These are phyloP conservation scores for Chaetomium sp. DNA, from an alignment of 2,329 filamentous ascomycete genomes.

Conservation along the genomic window DNA sequence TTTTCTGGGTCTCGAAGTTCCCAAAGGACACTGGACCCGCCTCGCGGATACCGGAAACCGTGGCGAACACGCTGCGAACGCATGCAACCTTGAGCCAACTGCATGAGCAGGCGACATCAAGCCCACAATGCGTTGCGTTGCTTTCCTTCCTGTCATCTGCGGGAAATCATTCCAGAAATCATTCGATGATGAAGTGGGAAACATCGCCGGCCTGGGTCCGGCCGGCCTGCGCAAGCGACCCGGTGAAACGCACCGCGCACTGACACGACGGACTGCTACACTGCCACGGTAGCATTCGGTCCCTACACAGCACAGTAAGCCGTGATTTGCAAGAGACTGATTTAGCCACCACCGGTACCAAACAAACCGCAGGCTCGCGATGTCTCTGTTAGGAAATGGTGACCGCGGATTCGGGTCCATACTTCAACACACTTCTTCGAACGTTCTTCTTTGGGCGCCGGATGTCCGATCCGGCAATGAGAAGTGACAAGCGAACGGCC, in stretches of 20 bases:
- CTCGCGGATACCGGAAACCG: background rate
- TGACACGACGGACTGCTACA: background rate
- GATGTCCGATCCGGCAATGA: slow-evolving; percentile 15
- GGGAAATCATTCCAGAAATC: background rate
- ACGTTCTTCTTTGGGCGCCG: slow-evolving; percentile 6
- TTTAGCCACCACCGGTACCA: slow-evolving; percentile 29
- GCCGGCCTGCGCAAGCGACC: background rate
- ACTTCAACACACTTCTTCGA: background rate
- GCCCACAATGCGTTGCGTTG: slow-evolving; percentile 1
- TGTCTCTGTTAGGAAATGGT: slow-evolving; percentile 14
- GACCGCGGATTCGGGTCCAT: slow-evolving; percentile 14
- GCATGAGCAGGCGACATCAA: background rate
- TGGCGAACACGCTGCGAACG: background rate
- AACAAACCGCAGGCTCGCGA: slow-evolving; percentile 5
- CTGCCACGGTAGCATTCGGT: slow-evolving; percentile 16
- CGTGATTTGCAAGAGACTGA: slow-evolving; percentile 13
- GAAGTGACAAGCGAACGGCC: background rate
- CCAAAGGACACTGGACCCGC: slow-evolving; percentile 6
- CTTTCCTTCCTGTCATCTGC: background rate
- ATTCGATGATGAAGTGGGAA: slow-evolving; percentile 1
- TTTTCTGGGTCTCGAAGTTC: background rate
- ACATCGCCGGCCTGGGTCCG: background rate
- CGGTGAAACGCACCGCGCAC: slow-evolving; percentile 8
- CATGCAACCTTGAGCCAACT: background rate
- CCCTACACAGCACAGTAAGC: too few species aligned